Conservation (phyloP, 768 basidiomycete genomes). For the Tephrocybe sp. region DNA sequence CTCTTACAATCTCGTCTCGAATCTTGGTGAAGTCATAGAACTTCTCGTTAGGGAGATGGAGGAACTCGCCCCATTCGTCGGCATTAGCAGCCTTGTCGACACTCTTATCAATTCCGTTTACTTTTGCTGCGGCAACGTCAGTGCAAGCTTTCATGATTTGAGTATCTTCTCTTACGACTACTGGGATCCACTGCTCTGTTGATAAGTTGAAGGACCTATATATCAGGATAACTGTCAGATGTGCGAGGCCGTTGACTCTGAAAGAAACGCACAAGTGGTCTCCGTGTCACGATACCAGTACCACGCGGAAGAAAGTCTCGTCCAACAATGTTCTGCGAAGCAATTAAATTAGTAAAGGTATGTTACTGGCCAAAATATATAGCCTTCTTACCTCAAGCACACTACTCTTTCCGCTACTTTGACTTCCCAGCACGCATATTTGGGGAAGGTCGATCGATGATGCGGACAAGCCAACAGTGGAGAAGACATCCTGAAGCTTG, state of each 20-base stretch:
- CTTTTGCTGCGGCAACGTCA: slow-evolving; percentile 31
- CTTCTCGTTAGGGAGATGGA: slow-evolving; percentile 94
- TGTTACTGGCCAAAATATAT: neutral
- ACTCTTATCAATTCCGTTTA: slow-evolving; percentile 47
- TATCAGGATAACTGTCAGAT: slow-evolving; percentile 6
- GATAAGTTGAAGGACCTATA: slow-evolving; percentile 90
- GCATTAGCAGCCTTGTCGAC: slow-evolving; percentile 78
- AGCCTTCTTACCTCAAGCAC: slow-evolving; percentile 70
- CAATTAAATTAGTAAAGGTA: slow-evolving; percentile 9
- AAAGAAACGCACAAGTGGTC: slow-evolving; percentile 72
- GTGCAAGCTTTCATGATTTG: slow-evolving; percentile 2
- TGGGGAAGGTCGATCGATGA: slow-evolving; percentile 86
- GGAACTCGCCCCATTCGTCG: slow-evolving; percentile 99
- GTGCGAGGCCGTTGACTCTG: neutral
- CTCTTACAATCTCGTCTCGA: slow-evolving; percentile 91
- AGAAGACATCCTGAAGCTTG: slow-evolving; percentile 90
- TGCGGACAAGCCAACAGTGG: slow-evolving; percentile 75
- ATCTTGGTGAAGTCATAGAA: slow-evolving; percentile 98
- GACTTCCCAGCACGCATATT: slow-evolving; percentile 88
- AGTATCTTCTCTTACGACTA: slow-evolving; percentile 38
- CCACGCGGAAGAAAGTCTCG: slow-evolving; percentile 98
- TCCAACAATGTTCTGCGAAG: slow-evolving; percentile 87
- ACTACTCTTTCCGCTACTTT: slow-evolving; percentile 93
- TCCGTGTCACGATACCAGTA: slow-evolving; percentile 96
- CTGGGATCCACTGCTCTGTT: slow-evolving; percentile 62